phyloP scores from a whole-genome alignment of 768 basidiomycete genomes.

The Boletus huronensis region DNA sequence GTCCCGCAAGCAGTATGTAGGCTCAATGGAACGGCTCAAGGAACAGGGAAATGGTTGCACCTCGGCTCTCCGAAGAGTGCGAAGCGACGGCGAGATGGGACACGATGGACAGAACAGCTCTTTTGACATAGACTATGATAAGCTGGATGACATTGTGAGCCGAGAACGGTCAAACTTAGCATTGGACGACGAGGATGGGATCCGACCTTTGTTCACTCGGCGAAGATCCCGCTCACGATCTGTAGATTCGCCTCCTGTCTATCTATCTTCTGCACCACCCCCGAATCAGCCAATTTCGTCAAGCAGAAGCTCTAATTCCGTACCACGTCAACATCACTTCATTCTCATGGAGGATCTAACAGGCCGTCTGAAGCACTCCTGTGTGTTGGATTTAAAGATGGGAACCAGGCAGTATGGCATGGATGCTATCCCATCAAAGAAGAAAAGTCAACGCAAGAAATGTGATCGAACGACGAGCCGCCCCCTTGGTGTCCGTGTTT shows the following conservation, averaged over 20 bases:
- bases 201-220: slow-evolving; percentile 29
- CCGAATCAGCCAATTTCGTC: slow-evolving; percentile 33
- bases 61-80: slow-evolving; percentile 54
- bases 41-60: slow-evolving; percentile 37
- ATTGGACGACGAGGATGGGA: slow-evolving; percentile 21
- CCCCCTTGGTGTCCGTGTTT: slow-evolving; percentile 86
- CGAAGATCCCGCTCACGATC: slow-evolving; percentile 44
- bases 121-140: slow-evolving; percentile 43
- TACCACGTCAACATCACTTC: slow-evolving; percentile 92
- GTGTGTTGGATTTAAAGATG: slow-evolving; percentile 99
- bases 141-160: slow-evolving; percentile 22
- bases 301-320: slow-evolving; percentile 40
- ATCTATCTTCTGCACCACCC: slow-evolving; percentile 26
- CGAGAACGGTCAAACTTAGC: slow-evolving; percentile 16
- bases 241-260: slow-evolving; percentile 25
- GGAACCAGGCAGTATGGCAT: slow-evolving; percentile 99
- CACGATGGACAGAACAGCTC: slow-evolving; percentile 34
- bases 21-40: slow-evolving; percentile 39
- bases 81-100: slow-evolving; percentile 53
- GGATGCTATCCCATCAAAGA: slow-evolving; percentile 88
- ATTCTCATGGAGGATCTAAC: slow-evolving; percentile 99
- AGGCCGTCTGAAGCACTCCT: slow-evolving; percentile 84
- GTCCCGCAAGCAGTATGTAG: slow-evolving; percentile 10
- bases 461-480: slow-evolving; percentile 95
- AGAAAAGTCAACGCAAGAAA: slow-evolving; percentile 98